phyloP scores from a whole-genome alignment of 2,329 filamentous ascomycete genomes.

The Ophiocordyceps camponoti-rufipedis region DNA sequence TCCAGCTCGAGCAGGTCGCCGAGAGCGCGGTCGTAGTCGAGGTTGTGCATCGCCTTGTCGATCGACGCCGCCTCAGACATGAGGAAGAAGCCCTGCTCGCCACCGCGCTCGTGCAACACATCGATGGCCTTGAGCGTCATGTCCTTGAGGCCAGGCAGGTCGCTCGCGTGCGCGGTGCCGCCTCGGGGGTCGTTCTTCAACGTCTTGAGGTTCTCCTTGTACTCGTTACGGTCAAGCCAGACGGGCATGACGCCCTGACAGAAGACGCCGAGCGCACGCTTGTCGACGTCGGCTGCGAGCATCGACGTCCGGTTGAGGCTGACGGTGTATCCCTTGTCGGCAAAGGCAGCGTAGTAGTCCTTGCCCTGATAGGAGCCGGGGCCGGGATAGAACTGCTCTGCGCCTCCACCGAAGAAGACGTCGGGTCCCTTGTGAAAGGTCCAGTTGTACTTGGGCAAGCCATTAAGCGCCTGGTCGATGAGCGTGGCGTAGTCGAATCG shows the following conservation, averaged over 20 bases:
- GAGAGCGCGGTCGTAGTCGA: slow-evolving; percentile 74
- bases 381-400: slow-evolving; percentile 59
- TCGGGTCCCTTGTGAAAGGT: slow-evolving; percentile 56
- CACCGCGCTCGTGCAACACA: slow-evolving; percentile 48
- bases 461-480: slow-evolving; percentile 59
- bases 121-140: slow-evolving; percentile 82
- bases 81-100: slow-evolving; percentile 63
- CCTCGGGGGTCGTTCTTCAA: slow-evolving; percentile 54
- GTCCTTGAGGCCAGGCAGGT: slow-evolving; percentile 70
- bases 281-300: slow-evolving; percentile 31
- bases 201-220: slow-evolving; percentile 46
- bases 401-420: slow-evolving; percentile 68
- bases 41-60: slow-evolving; percentile 76
- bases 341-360: slow-evolving; percentile 66
- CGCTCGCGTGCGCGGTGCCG: slow-evolving; percentile 41
- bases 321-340: slow-evolving; percentile 53
- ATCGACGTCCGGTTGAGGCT: slow-evolving; percentile 60
- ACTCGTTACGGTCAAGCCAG: slow-evolving; percentile 76
- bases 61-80: slow-evolving; percentile 77
- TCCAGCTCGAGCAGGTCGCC: slow-evolving; percentile 75
- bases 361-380: slow-evolving; percentile 47
- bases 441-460: slow-evolving; percentile 67
- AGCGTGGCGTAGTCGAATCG: slow-evolving; percentile 53
- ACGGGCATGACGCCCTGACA: slow-evolving; percentile 57
- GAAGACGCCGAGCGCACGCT: slow-evolving; percentile 62